A percentile compares a stretch with the other conserved stretches of the same genome.
phyloP scores from a whole-genome alignment of 345 rosid genomes.

The Excoecaria cochinchinensis region DNA sequence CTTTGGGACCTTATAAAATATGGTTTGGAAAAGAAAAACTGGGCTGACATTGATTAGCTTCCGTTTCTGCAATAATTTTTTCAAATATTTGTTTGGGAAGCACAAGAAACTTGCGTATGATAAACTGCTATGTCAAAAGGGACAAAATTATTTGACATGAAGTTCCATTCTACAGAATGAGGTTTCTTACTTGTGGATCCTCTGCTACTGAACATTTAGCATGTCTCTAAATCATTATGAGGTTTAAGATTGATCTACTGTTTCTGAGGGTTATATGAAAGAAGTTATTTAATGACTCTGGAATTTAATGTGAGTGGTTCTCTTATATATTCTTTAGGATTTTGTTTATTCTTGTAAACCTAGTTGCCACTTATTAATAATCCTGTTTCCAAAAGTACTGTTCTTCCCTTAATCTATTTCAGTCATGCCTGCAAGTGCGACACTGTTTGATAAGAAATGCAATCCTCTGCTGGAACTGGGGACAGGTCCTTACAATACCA shows the following conservation, averaged over 20 bases:
- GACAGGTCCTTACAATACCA: constrained; percentile 80
- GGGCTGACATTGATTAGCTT: neutral
- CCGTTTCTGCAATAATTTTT: neutral
- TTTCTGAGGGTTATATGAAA: neutral
- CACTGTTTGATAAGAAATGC: constrained; percentile 87
- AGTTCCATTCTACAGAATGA: neutral
- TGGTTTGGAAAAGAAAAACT: neutral
- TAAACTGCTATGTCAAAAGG: neutral
- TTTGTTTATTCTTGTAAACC: no score
- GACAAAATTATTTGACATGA: neutral
- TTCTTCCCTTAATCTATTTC: constrained; percentile 51
- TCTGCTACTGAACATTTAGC: neutral
- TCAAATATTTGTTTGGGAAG: neutral
- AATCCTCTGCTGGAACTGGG: constrained; percentile 82
- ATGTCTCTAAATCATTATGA: neutral
- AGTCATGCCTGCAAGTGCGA: constrained; percentile 95
- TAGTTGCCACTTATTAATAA: no score
- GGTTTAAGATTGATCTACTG: neutral
- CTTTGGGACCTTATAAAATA: neutral
- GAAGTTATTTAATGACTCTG: neutral
- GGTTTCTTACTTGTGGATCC: neutral
- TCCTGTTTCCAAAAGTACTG: constrained; percentile 1
- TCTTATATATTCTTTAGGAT: neutral
- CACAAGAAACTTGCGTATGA: neutral
- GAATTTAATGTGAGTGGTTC: neutral